Conservation (phyloP, 306 rosid species). For the Hippophae tibetana region DNA sequence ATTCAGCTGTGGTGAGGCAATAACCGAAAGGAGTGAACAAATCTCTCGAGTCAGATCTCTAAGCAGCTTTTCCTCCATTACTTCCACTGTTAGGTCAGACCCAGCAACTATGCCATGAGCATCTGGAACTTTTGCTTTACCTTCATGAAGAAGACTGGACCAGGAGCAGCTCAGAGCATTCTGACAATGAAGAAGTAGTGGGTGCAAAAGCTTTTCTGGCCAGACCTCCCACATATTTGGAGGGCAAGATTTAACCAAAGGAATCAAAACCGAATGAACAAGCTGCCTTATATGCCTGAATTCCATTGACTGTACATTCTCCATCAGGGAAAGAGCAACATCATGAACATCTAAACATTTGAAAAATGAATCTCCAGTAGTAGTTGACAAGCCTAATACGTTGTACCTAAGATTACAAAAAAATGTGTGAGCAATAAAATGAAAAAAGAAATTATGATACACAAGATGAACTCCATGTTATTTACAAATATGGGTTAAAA, state of each 20-base stretch:
- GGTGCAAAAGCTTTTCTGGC: slow-evolving; percentile 82
- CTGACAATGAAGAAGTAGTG: slow-evolving; percentile 61
- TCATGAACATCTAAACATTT: slow-evolving; percentile 55
- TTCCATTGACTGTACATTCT: slow-evolving; percentile 91
- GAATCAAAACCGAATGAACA: slow-evolving; percentile 77
- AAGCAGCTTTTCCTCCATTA: slow-evolving; percentile 84
- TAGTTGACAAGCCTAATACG: slow-evolving; percentile 82
- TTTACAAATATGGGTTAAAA: too few relatives aligned
- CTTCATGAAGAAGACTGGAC: slow-evolving; percentile 77
- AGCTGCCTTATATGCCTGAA: slow-evolving; percentile 91
- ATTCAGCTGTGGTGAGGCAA: slow-evolving; percentile 68
- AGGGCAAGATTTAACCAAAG: slow-evolving; percentile 76
- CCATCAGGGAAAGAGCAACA: slow-evolving; percentile 65
- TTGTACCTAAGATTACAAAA: slow-evolving; percentile 49
- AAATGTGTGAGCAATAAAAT: slow-evolving; percentile 13
- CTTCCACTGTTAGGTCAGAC: slow-evolving; percentile 84
- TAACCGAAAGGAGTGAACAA: slow-evolving; percentile 58
- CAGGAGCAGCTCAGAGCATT: slow-evolving; percentile 71
- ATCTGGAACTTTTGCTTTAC: slow-evolving; percentile 92
- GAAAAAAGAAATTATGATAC: slow-evolving; percentile 5
- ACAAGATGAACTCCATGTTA: not conserved
- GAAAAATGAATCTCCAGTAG: slow-evolving; percentile 77
- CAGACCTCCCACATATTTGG: slow-evolving; percentile 74
- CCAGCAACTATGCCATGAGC: slow-evolving; percentile 52
- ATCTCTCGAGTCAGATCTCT: slow-evolving; percentile 86